Evolutionary conservation across 495 filamentous ascomycete species (phyloP).

Genomic region (Aspergillus olivimuriae): DNA sequence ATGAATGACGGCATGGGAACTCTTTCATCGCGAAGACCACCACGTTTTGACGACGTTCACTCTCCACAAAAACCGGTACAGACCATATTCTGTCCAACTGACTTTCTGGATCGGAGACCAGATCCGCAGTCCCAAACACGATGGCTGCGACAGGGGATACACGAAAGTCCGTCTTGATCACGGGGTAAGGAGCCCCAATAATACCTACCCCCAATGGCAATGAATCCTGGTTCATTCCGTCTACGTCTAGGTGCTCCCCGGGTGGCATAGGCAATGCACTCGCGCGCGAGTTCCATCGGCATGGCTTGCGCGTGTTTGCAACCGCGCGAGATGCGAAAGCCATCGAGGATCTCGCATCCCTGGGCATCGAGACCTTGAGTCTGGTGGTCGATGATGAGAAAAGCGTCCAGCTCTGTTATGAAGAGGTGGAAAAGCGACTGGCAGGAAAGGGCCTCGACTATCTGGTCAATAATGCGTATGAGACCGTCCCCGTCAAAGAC

Average conservation of each 20-base stretch:
- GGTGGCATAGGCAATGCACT: slow-evolving; percentile 56
- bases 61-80: not conserved
- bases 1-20: too few species aligned
- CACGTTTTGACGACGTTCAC: not conserved
- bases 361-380: slow-evolving; percentile 48
- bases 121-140: not conserved
- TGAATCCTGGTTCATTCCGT: not conserved
- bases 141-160: slow-evolving; percentile 24
- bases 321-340: slow-evolving; percentile 47
- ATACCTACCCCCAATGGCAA: too few species aligned
- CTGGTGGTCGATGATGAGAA: slow-evolving; percentile 44
- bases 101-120: not conserved
- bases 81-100: not conserved
- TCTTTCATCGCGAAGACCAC: too few species aligned
- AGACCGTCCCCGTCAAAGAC: slow-evolving; percentile 1
- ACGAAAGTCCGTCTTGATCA: slow-evolving; percentile 41
- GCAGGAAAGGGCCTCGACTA: slow-evolving; percentile 45
- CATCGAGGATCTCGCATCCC: slow-evolving; percentile 38
- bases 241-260: slow-evolving; percentile 39
- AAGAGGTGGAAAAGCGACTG: slow-evolving; percentile 36
- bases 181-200: slow-evolving; percentile 28
- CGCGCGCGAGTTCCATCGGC: slow-evolving; percentile 46
- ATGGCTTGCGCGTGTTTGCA: slow-evolving; percentile 49
- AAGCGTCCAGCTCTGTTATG: slow-evolving; percentile 39
- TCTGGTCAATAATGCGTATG: slow-evolving; percentile 58